Conservation (phyloP, 805 yeast species). For the Starmerella apicola region DNA sequence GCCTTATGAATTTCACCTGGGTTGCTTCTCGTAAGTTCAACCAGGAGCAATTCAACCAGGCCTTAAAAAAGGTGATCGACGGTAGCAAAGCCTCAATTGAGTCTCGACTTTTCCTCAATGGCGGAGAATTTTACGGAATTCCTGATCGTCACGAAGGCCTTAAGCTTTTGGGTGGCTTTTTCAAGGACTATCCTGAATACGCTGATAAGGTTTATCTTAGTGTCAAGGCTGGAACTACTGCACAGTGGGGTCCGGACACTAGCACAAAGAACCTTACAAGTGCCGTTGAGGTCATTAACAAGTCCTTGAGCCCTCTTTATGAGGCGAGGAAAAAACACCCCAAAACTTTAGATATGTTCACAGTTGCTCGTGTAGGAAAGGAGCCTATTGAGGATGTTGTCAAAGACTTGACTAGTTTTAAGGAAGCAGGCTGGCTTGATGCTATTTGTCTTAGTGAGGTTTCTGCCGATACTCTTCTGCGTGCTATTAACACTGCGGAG, state of each 20-base stretch:
- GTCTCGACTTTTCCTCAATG: constrained; percentile 47
- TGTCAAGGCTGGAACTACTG: constrained; percentile 52
- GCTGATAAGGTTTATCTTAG: constrained; percentile 46
- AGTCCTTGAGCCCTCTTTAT: constrained; percentile 19
- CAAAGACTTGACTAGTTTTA: constrained; percentile 30
- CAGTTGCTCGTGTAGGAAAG: constrained; percentile 53
- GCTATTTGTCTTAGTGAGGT: constrained; percentile 63
- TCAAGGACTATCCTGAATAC: constrained; percentile 43
- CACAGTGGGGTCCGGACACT: constrained; percentile 37
- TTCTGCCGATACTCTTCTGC: constrained; percentile 44
- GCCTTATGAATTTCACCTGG: constrained; percentile 77
- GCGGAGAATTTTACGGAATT: constrained; percentile 68
- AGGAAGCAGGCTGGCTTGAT: constrained; percentile 38
- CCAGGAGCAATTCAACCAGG: constrained; percentile 39
- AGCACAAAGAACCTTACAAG: constrained; percentile 35
- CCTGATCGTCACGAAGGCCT: constrained; percentile 39
- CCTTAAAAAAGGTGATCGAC: constrained; percentile 42
- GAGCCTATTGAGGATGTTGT: constrained; percentile 50
- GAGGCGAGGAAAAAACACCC: constrained; percentile 16
- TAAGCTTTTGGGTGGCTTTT: constrained; percentile 44
- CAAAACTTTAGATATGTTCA: constrained; percentile 40
- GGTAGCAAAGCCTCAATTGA: constrained; percentile 13
- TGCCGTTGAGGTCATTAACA: constrained; percentile 36
- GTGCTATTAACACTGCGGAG: constrained; percentile 44
- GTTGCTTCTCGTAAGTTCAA: constrained; percentile 41